phyloP scores from a whole-genome alignment of 192 early-diverging fungal genomes.

The Coemansia sp. region DNA sequence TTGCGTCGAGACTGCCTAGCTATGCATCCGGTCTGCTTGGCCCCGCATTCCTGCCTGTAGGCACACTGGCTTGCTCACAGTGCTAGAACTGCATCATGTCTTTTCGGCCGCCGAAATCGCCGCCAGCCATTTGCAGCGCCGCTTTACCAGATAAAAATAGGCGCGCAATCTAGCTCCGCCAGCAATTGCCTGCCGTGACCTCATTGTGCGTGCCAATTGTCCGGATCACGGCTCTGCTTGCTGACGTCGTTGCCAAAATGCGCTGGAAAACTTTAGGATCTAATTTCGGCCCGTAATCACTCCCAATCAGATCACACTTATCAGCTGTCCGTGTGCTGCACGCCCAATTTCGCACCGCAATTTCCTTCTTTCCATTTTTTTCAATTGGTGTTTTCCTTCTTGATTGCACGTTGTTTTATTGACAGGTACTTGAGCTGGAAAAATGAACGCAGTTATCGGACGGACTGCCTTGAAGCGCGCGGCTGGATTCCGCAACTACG shows the following conservation, averaged over 20 bases:
- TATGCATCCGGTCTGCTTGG: no score
- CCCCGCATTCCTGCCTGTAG: no score
- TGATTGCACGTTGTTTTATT: background rate
- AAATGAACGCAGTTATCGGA: constrained; percentile 40
- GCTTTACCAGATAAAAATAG: background rate
- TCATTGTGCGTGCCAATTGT: no score
- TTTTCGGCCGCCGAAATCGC: background rate
- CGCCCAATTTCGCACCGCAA: background rate
- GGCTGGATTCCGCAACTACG: constrained; percentile 36
- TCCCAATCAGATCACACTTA: constrained; percentile 2
- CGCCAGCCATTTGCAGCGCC: background rate
- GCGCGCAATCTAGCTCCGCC: no score
- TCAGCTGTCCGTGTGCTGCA: background rate
- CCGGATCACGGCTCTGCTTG: no score
- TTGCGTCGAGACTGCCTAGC: no score
- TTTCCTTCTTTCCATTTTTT: background rate
- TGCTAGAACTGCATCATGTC: no score
- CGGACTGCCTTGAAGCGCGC: constrained; percentile 40
- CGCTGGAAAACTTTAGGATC: no score
- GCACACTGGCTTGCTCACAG: no score
- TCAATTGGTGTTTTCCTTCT: background rate
- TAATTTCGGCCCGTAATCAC: background rate
- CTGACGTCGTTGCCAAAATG: no score
- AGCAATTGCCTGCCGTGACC: background rate
- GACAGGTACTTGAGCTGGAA: background rate